A percentile compares a stretch with the other conserved stretches of the same genome.
phyloP scores from a whole-genome alignment of 495 filamentous ascomycete species.

The Daldinia vernicosa region DNA sequence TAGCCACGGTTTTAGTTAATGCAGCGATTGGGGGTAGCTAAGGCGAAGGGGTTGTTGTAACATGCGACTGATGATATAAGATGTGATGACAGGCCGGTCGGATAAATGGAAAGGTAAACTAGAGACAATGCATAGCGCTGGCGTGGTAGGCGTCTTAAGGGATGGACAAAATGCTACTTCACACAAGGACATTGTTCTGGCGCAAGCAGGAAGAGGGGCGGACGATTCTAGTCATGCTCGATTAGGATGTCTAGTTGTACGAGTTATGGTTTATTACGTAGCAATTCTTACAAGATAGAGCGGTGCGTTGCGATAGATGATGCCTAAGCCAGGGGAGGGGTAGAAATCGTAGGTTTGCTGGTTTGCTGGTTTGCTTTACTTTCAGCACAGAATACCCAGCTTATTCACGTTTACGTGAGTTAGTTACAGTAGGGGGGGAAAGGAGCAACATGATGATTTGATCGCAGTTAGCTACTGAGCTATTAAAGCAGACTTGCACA shows the following conservation, averaged over 20 bases:
- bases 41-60: constrained; percentile 10
- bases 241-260: constrained; percentile 13
- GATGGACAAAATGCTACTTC: constrained; percentile 31
- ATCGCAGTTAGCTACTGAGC: not conserved
- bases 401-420: not conserved
- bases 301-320: not conserved
- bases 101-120: constrained; percentile 32
- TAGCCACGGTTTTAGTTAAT: not conserved
- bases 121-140: constrained; percentile 37
- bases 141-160: constrained; percentile 39
- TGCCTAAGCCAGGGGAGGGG: not conserved
- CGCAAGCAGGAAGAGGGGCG: constrained; percentile 3
- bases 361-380: not conserved
- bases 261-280: constrained; percentile 29
- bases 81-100: constrained; percentile 26
- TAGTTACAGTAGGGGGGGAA: not conserved
- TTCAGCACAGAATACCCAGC: constrained; percentile 1
- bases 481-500: not conserved
- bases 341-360: not conserved
- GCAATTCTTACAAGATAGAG: constrained; percentile 10
- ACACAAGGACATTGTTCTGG: constrained; percentile 16
- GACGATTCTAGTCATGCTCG: not conserved
- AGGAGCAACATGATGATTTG: not conserved
- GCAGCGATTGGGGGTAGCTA: not conserved
- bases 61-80: constrained; percentile 5